These are phyloP conservation scores for Thielaviopsis ethacetica DNA, from an alignment of 2,329 filamentous ascomycete genomes.

Conservation along the genomic window DNA sequence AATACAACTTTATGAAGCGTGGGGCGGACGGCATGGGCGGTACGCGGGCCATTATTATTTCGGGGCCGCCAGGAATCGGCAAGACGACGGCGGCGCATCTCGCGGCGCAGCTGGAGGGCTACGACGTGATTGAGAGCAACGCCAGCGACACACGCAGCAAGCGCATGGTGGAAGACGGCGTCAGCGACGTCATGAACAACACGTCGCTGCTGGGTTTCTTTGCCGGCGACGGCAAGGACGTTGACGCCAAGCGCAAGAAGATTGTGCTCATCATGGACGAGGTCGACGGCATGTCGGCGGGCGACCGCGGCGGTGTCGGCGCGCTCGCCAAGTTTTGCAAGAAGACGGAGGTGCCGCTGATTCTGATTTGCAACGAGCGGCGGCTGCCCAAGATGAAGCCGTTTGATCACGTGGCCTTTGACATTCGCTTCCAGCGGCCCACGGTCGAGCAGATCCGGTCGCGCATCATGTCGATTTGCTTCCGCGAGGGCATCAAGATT, in stretches of 20 bases:
- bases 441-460: conserved; percentile 83
- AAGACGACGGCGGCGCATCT: conserved; percentile 96
- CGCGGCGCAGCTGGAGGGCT: conserved; percentile 81
- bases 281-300: conserved; percentile 96
- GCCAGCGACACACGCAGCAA: conserved; percentile 94
- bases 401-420: conserved; percentile 73
- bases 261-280: conserved; percentile 97
- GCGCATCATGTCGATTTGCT: conserved; percentile 88
- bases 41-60: conserved; percentile 82
- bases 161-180: conserved; percentile 74
- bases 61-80: conserved; percentile 88
- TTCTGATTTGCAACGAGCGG: conserved; percentile 95
- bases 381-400: conserved; percentile 94
- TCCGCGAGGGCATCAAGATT: conserved; percentile 76
- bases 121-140: conserved; percentile 87
- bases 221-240: conserved; percentile 62
- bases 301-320: conserved; percentile 88
- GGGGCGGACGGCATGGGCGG: conserved; percentile 73
- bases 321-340: conserved; percentile 88
- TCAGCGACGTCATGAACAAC: conserved; percentile 85
- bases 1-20: conserved; percentile 63
- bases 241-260: conserved; percentile 74
- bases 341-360: conserved; percentile 87
- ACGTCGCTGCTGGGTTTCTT: conserved; percentile 88
- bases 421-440: conserved; percentile 75